phyloP scores from a whole-genome alignment of 169 alveolate species.

The Plasmodium vivax region DNA sequence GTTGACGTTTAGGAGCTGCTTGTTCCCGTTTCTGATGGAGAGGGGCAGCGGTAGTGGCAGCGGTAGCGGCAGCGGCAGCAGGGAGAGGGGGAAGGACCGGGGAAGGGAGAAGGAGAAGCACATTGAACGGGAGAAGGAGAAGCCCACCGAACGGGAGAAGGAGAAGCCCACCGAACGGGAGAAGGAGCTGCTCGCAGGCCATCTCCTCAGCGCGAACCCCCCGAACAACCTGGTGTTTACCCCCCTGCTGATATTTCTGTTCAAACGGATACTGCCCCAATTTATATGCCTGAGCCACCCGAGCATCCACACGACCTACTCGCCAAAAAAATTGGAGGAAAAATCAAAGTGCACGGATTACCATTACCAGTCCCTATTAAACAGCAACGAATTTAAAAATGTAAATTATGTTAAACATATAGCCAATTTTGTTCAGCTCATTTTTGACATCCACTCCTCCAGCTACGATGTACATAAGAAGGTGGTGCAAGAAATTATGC shows the following conservation, averaged over 20 bases:
- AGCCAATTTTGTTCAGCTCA: conserved; percentile 39
- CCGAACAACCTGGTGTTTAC: conserved; percentile 41
- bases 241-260: conserved; percentile 60
- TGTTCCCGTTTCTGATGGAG: conserved; percentile 44
- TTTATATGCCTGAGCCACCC: conserved; percentile 70
- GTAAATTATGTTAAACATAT: conserved; percentile 52
- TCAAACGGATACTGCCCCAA: conserved; percentile 69
- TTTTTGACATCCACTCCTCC: conserved; percentile 54
- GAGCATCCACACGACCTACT: conserved; percentile 15
- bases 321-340: conserved; percentile 10
- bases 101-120: neutral
- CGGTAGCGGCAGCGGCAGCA: neutral
- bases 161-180: neutral
- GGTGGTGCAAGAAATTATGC: conserved; percentile 57
- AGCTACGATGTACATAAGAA: conserved; percentile 61
- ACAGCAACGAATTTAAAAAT: conserved; percentile 33
- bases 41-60: neutral
- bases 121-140: neutral
- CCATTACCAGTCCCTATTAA: conserved; percentile 2
- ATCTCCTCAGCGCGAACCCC: neutral
- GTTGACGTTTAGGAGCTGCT: conserved; percentile 58
- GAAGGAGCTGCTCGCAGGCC: neutral
- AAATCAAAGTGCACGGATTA: conserved; percentile 9
- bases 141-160: neutral
- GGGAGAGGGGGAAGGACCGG: neutral